Conservation (phyloP, 306 rosid species). For the Citrullus mucosospermus region DNA sequence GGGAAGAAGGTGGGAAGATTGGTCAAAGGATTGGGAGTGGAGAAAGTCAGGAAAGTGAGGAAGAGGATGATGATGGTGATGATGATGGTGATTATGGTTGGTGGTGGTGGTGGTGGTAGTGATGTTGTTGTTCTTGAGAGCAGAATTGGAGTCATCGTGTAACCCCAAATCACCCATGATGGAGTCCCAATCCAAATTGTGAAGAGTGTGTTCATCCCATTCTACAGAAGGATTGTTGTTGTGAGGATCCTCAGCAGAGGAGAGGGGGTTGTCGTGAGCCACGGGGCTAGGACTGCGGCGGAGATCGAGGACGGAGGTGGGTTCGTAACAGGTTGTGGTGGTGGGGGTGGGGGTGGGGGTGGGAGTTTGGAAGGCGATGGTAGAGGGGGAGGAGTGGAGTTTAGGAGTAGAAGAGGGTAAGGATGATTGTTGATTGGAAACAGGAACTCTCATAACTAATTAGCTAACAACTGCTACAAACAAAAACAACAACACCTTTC, state of each 20-base stretch:
- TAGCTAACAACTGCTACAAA: too few relatives aligned
- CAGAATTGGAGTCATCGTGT: slow-evolving; percentile 39
- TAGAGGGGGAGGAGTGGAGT: slow-evolving; percentile 14
- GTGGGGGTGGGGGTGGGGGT: slow-evolving; percentile 14
- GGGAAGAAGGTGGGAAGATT: slow-evolving; percentile 14
- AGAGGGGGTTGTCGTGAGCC: slow-evolving; percentile 17
- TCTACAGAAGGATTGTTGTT: slow-evolving; percentile 15
- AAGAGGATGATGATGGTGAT: slow-evolving; percentile 9
- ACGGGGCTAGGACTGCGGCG: slow-evolving; percentile 69
- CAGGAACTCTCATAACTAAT: slow-evolving; percentile 65
- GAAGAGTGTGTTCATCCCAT: slow-evolving; percentile 57
- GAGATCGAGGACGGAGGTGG: slow-evolving; percentile 77
- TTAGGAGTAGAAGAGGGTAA: slow-evolving; percentile 20
- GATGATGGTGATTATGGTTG: neutral
- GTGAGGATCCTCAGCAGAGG: slow-evolving; percentile 2
- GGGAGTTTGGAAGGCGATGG: slow-evolving; percentile 10
- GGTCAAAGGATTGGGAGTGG: slow-evolving; percentile 38
- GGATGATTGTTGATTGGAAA: slow-evolving; percentile 5
- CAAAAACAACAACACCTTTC: neutral
- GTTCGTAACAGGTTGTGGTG: slow-evolving; percentile 38
- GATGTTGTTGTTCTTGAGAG: slow-evolving; percentile 8
- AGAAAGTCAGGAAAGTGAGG: slow-evolving; percentile 31
- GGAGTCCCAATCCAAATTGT: slow-evolving; percentile 67
- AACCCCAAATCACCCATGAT: slow-evolving; percentile 63
- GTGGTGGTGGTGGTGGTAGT: neutral